phyloP scores from a whole-genome alignment of 2,329 filamentous ascomycete genomes.

The Colletotrichum scovillei region DNA sequence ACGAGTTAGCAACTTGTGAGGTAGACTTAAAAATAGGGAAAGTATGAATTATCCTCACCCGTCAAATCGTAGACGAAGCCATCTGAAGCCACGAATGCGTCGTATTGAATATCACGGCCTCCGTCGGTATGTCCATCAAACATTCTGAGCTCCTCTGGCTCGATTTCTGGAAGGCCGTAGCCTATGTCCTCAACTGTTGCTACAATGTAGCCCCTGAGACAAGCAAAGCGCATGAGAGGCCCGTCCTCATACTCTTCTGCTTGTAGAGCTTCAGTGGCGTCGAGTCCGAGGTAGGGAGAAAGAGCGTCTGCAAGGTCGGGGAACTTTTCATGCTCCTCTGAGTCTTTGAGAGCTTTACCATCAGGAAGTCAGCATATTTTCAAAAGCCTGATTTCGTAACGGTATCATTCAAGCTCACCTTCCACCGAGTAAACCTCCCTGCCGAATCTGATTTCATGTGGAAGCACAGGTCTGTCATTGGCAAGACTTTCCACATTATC shows the following conservation, averaged over 20 bases:
- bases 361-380: too few species aligned
- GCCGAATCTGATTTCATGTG: constrained; percentile 14
- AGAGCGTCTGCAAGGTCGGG: neutral
- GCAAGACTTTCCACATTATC: neutral
- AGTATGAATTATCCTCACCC: constrained; percentile 2
- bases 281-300: neutral
- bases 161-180: neutral
- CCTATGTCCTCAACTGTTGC: neutral
- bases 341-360: neutral
- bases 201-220: constrained; percentile 12
- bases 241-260: neutral
- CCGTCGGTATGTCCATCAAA: constrained; percentile 9
- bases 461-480: neutral
- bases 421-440: neutral
- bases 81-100: constrained; percentile 16
- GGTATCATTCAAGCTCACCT: neutral
- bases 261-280: constrained; percentile 9
- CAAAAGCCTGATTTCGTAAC: neutral
- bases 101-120: neutral
- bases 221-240: neutral
- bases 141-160: neutral
- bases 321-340: neutral
- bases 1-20: neutral
- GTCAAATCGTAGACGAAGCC: constrained; percentile 34
- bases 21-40: too few species aligned